Percentiles rank a stretch among this genome's conserved stretches.
Evolutionary conservation across 306 rosid species (phyloP).

Genomic region (Vigna reflexopilosa): DNA sequence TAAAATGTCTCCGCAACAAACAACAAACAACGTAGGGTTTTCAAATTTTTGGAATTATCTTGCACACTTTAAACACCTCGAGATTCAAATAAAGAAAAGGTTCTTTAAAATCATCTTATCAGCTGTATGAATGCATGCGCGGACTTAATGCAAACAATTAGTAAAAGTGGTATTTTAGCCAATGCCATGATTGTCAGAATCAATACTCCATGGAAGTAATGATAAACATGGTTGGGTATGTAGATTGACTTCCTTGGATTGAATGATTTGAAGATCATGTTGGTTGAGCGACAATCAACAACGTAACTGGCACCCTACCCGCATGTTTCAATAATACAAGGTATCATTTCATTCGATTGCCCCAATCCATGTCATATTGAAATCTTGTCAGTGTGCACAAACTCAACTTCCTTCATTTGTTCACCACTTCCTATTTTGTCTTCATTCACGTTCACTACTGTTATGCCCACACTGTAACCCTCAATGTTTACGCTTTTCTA

Average conservation of each 20-base stretch:
- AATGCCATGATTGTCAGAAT: slow-evolving; percentile 15
- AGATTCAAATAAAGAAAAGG: neutral
- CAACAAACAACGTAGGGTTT: slow-evolving; percentile 29
- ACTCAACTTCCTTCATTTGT: slow-evolving; percentile 13
- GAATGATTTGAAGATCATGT: slow-evolving; percentile 37
- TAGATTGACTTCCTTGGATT: slow-evolving; percentile 22
- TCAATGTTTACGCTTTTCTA: neutral
- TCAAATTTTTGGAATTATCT: neutral
- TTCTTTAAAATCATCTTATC: neutral
- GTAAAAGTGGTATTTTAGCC: neutral
- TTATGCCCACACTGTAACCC: neutral
- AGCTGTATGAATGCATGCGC: neutral
- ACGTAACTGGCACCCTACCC: slow-evolving; percentile 7
- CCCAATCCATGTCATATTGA: neutral
- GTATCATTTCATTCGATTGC: slow-evolving; percentile 2
- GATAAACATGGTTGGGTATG: slow-evolving; percentile 20
- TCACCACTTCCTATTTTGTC: neutral
- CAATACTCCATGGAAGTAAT: slow-evolving; percentile 17
- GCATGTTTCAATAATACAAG: slow-evolving; percentile 18
- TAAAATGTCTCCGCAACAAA: slow-evolving; percentile 48
- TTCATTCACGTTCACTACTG: neutral
- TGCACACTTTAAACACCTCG: neutral
- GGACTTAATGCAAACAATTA: neutral
- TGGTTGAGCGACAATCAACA: slow-evolving; percentile 41
- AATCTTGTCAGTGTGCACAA: slow-evolving; percentile 32